Conservation (phyloP, 2,329 filamentous ascomycete species). For the Cryphonectria carpinicola region DNA sequence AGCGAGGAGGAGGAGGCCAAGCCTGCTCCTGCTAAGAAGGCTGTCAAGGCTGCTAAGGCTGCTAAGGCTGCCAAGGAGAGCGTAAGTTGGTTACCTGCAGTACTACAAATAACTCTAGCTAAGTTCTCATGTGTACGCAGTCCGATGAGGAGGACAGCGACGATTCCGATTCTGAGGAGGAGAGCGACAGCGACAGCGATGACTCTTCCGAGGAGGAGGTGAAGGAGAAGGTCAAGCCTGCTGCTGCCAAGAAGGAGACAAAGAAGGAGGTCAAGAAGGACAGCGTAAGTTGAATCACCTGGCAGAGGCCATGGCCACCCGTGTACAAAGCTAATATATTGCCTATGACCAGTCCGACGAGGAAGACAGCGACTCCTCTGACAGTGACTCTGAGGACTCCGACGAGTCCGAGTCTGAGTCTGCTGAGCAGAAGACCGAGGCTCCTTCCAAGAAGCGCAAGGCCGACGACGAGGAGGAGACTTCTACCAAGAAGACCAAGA, state of each 20-base stretch:
- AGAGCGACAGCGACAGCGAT: conserved; percentile 26
- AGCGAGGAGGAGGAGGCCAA: conserved; percentile 36
- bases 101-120: conserved; percentile 8
- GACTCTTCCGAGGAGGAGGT: conserved; percentile 36
- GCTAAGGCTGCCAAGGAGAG: conserved; percentile 37
- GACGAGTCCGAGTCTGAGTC: conserved; percentile 41
- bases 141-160: conserved; percentile 24
- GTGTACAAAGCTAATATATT: conserved; percentile 21
- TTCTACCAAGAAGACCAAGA: conserved; percentile 70
- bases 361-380: conserved; percentile 32
- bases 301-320: neutral
- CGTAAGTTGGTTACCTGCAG: conserved; percentile 26
- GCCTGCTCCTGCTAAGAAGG: conserved; percentile 35
- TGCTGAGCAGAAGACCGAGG: conserved; percentile 26
- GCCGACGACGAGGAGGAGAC: conserved; percentile 56
- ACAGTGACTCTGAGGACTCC: conserved; percentile 35
- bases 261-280: conserved; percentile 31
- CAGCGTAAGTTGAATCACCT: conserved; percentile 17
- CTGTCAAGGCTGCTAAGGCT: conserved; percentile 34
- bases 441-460: conserved; percentile 68
- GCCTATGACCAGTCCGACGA: conserved; percentile 27
- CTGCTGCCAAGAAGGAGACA: conserved; percentile 31
- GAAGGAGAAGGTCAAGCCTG: conserved; percentile 30
- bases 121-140: neutral
- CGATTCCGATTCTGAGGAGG: conserved; percentile 39